Evolutionary conservation across 202 grass and related monocot species (phyloP).

Genomic region (Panicum virgatum): DNA sequence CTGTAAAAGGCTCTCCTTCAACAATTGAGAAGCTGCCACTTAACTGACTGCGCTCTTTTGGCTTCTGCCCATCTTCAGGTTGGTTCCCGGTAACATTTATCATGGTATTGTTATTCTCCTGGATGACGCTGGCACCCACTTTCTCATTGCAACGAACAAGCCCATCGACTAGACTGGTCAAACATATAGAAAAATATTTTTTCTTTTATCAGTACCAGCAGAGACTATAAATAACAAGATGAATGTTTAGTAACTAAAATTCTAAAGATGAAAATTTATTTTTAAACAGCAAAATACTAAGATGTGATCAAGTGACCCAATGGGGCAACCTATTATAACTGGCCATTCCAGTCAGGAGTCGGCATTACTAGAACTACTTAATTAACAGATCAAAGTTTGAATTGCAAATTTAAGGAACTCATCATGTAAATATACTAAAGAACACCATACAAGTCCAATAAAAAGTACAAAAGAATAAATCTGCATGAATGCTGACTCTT

Average conservation of each 20-base stretch:
- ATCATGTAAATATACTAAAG: constrained; percentile 3
- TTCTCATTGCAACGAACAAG: constrained; percentile 86
- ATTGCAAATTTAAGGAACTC: constrained; percentile 12
- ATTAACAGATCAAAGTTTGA: constrained; percentile 11
- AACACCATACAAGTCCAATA: neutral
- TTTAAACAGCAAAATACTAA: constrained; percentile 8
- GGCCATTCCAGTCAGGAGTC: neutral
- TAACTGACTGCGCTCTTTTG: constrained; percentile 43
- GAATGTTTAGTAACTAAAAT: neutral
- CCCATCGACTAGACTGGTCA: constrained; percentile 68
- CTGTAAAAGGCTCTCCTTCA: constrained; percentile 77
- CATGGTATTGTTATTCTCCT: constrained; percentile 43
- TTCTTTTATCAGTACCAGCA: constrained; percentile 28
- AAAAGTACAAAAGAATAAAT: neutral
- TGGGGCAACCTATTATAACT: neutral
- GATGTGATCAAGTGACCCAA: neutral
- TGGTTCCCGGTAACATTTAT: constrained; percentile 42
- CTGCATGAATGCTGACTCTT: neutral
- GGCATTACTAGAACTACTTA: neutral
- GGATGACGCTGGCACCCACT: constrained; percentile 26
- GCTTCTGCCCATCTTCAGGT: constrained; percentile 43
- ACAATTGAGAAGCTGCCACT: constrained; percentile 61
- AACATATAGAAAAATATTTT: constrained; percentile 26
- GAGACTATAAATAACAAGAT: constrained; percentile 10
- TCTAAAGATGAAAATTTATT: neutral